Base-by-base conservation (phyloP, 441 rosid species). In the Populus trichocarpa region DNA sequence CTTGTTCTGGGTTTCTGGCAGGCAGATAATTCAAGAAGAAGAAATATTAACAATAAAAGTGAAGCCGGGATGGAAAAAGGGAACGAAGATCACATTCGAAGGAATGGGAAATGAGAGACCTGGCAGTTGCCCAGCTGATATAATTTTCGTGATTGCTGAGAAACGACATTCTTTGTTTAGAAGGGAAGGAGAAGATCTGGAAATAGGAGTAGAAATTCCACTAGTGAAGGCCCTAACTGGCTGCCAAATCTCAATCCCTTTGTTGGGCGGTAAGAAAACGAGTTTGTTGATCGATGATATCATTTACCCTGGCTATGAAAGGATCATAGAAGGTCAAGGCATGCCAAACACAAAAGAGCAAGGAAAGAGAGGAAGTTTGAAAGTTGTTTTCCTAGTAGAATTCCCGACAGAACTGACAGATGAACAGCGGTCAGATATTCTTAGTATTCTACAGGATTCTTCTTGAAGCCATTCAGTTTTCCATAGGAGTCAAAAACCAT, bases 31-130 rank as follows among this genome's bases (percentile, higher is more conserved):
- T 4, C 81, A 92, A 79, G 91, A 94, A 72, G 94, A 89, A 73
- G 96, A 92, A 81, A 71, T 82, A 1, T 79, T 93, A 50, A 85
- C 88, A 2, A 89, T 93, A 78, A 81, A 90, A 76, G 94, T 94
- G 79, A 89, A 92, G 85, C 88, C 98, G 3, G 98, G 97, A 72
- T 94, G 98, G 98, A 93, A 86, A 81, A 85, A 82, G n/a, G 97
- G 97, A 71, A 94, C 94, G 0, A 89, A 84, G 85, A 86, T 91
- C 23, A 94, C 96, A 71, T 91, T 94, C 28, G 90, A 91, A 86
- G 93, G 95, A 3, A 90, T 83, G 89, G 97, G 94, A 57, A 89
- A 89, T 61, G 94, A 94, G 85, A 83, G 83, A 46, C 87, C 86
- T 25, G 95, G 95, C 2, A 70, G 77, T 50, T 81, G 69, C n/a